These are phyloP conservation scores for Clonostachys sp. DNA, from an alignment of 2,329 filamentous ascomycete species.

Conservation along the genomic window DNA sequence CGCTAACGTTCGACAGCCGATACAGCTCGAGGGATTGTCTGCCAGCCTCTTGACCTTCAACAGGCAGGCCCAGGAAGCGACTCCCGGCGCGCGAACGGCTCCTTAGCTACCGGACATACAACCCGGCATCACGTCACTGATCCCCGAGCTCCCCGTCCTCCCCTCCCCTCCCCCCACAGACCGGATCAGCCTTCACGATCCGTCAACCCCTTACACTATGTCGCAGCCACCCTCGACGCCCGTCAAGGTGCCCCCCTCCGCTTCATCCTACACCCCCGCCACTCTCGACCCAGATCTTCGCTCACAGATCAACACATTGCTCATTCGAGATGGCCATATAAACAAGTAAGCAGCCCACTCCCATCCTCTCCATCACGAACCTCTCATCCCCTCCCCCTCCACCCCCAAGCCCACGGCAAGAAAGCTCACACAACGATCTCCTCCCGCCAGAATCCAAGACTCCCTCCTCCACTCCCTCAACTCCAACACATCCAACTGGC, in stretches of 20 bases:
- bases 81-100: no score
- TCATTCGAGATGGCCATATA: slow-evolving; percentile 56
- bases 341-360: slow-evolving; percentile 38
- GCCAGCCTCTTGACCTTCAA: no score
- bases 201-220: slow-evolving; percentile 20
- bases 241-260: slow-evolving; percentile 55
- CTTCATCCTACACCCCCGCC: slow-evolving; percentile 54
- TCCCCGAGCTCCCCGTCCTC: no score
- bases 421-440: not conserved
- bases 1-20: no score
- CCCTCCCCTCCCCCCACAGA: no score
- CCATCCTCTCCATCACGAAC: not conserved
- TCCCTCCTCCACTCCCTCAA: slow-evolving; percentile 58
- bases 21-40: no score
- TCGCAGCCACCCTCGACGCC: slow-evolving; percentile 46
- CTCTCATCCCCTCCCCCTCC: no score
- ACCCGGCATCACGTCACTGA: no score
- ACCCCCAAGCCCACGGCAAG: not conserved
- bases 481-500: slow-evolving; percentile 57
- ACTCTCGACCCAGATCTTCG: slow-evolving; percentile 58
- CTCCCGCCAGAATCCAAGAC: slow-evolving; percentile 53
- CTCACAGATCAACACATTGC: slow-evolving; percentile 55
- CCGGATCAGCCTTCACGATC: no score
- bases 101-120: no score
- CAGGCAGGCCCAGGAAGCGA: no score